These are phyloP conservation scores for Edaphochlamys debaryana DNA, from an alignment of 139 green algal species.

Conservation along the genomic window DNA sequence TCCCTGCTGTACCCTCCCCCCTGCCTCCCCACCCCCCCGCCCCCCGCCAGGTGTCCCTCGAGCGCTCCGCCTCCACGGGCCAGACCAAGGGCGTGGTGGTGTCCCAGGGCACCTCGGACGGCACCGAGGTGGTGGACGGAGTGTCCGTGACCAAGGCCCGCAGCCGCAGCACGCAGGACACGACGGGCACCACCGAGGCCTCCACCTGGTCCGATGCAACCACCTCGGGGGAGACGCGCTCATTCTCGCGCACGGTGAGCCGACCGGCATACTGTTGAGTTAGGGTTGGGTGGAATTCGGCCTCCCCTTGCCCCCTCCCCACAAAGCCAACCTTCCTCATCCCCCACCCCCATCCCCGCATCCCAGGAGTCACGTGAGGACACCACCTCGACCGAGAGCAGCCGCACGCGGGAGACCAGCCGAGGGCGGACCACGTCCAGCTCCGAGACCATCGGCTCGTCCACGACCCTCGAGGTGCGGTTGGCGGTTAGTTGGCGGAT, in stretches of 20 bases:
- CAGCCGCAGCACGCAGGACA: background rate
- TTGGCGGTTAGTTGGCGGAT: too few relatives aligned
- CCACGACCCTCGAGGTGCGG: background rate
- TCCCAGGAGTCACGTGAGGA: background rate
- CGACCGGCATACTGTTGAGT: too few relatives aligned
- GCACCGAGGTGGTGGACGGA: background rate
- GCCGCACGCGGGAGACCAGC: background rate
- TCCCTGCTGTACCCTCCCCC: too few relatives aligned
- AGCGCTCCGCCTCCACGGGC: background rate
- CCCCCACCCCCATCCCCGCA: too few relatives aligned
- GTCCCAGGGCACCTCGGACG: background rate
- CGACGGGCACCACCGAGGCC: background rate
- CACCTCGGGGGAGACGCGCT: background rate
- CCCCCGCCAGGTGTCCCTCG: background rate
- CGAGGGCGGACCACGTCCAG: background rate
- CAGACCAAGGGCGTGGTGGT: background rate
- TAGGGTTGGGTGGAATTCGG: too few relatives aligned
- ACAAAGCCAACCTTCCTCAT: too few relatives aligned
- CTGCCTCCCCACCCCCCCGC: too few relatives aligned
- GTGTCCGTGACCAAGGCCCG: background rate
- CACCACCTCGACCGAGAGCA: background rate
- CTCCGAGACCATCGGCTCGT: background rate
- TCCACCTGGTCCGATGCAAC: background rate
- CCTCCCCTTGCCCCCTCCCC: too few relatives aligned
- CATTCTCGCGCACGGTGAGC: background rate